These are phyloP conservation scores for Arthrinium puccinioides DNA, from an alignment of 2,329 filamentous ascomycete genomes.

Conservation along the genomic window DNA sequence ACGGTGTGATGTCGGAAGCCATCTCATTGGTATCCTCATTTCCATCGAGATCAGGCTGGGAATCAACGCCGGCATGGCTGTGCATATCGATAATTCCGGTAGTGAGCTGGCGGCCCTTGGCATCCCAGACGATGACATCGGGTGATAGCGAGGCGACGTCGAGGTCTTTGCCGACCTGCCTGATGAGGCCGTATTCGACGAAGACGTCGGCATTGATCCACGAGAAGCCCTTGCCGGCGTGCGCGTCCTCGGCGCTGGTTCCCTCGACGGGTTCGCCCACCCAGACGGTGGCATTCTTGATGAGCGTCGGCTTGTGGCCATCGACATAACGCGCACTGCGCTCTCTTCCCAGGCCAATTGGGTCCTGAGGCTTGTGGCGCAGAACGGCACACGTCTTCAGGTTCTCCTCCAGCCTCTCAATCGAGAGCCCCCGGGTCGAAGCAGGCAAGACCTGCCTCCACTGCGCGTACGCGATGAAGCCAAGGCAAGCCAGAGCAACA, in stretches of 20 bases:
- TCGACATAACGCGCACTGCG: constrained; percentile 54
- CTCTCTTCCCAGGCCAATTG: constrained; percentile 46
- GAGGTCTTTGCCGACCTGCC: constrained; percentile 33
- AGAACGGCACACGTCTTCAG: constrained; percentile 49
- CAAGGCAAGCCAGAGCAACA: constrained; percentile 38
- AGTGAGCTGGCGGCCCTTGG: constrained; percentile 54
- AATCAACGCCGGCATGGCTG: constrained; percentile 54
- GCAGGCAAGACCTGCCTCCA: constrained; percentile 31
- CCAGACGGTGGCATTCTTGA: constrained; percentile 62
- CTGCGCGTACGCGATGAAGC: constrained; percentile 42
- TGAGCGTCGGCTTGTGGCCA: constrained; percentile 52
- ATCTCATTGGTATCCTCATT: constrained; percentile 58
- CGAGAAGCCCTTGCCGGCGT: constrained; percentile 49
- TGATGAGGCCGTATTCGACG: constrained; percentile 54
- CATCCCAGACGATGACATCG: constrained; percentile 47
- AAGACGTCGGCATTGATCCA: constrained; percentile 57
- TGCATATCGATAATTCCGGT: constrained; percentile 68
- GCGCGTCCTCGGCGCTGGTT: constrained; percentile 44
- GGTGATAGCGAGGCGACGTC: constrained; percentile 25
- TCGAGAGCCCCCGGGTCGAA: constrained; percentile 25
- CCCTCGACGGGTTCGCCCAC: constrained; percentile 51
- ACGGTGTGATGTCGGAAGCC: constrained; percentile 58
- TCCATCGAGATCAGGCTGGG: constrained; percentile 47
- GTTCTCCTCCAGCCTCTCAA: constrained; percentile 44
- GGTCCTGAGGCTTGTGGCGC: constrained; percentile 45